Evolutionary conservation across 768 basidiomycete species (phyloP), one percentile per base, ranked within the genome.

Genomic region (Postia placenta): DNA sequence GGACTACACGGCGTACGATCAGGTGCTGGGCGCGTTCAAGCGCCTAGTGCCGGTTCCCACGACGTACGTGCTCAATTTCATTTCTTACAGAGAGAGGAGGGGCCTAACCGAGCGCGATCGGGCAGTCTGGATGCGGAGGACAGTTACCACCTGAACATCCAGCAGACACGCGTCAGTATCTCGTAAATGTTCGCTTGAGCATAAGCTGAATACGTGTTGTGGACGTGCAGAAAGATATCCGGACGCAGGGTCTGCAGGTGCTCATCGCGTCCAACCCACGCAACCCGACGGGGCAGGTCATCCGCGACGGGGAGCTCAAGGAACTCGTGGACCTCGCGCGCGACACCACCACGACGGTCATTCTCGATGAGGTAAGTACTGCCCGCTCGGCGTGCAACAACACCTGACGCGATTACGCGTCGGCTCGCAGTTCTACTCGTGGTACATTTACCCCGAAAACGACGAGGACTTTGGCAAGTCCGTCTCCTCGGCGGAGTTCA

Each of bases 231-330:
- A 84, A 74, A 71, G 91, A 94, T 56, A 90, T 94, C 48, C 74
- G 70, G 36, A 86, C 76, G 1, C 90, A 93, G 67, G 91, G 92
- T 12, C 71, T 94, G 17, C 79, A 85, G 11, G 91, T 94, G 43
- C 77, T 95, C 49, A 71, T 94, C 38, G 87, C 91, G 0, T 92
- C 89, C 20, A 97, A 96, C 68, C 94, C 94, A n/a, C 82, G 93
- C 47, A 97, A 96, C 63, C 93, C 94, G 2, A 96, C 94, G 1
- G 92, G 94, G n/a, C 93, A 95, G 64, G 81, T 85, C 47, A 78
- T 81, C 54, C 76, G 75, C 83, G 92, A 89, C 2, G 74, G 87
- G 12, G 87, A 94, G 6, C 78, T 97, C 45, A 79, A 85, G 58
- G 80, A 88, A 41, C 78, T 97, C 14, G 89, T 93, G 11, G 60